phyloP scores from a whole-genome alignment of 495 filamentous ascomycete species.

The Echria macrotheca region DNA sequence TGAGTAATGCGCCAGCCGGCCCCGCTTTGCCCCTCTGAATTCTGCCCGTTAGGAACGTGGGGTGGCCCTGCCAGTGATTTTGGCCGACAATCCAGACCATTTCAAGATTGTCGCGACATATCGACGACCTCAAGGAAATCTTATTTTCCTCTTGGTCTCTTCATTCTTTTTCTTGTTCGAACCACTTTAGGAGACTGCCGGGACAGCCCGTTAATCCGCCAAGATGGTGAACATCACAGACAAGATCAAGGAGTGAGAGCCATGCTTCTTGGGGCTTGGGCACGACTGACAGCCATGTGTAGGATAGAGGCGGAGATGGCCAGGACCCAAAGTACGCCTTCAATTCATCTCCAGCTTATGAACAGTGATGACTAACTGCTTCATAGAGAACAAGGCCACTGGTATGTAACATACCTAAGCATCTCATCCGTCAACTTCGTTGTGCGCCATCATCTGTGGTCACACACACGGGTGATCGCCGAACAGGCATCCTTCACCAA shows the following conservation, averaged over 20 bases:
- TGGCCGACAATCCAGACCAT: no score
- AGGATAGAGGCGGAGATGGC: constrained; percentile 99
- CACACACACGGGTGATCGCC: no score
- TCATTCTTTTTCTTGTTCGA: background rate
- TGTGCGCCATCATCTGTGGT: no score
- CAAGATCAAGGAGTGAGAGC: constrained; percentile 92
- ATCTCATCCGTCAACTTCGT: no score
- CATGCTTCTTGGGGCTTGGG: background rate
- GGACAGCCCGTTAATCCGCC: constrained; percentile 26
- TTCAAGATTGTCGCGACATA: background rate
- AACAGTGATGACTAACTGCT: constrained; percentile 25
- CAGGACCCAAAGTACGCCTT: constrained; percentile 79
- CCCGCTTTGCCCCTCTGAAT: constrained; percentile 28
- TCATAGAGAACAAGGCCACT: constrained; percentile 95
- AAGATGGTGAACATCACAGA: constrained; percentile 99
- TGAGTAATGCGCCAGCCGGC: background rate
- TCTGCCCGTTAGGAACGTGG: constrained; percentile 31
- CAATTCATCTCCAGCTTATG: background rate
- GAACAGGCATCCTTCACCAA: no score
- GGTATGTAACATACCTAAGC: constrained; percentile 46
- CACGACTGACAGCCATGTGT: constrained; percentile 17
- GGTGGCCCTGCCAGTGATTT: constrained; percentile 16
- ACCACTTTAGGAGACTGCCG: background rate
- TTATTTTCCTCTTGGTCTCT: background rate
- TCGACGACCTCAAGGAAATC: background rate